phyloP scores from a whole-genome alignment of 2,329 filamentous ascomycete species.

The Paecilomyces formosus region DNA sequence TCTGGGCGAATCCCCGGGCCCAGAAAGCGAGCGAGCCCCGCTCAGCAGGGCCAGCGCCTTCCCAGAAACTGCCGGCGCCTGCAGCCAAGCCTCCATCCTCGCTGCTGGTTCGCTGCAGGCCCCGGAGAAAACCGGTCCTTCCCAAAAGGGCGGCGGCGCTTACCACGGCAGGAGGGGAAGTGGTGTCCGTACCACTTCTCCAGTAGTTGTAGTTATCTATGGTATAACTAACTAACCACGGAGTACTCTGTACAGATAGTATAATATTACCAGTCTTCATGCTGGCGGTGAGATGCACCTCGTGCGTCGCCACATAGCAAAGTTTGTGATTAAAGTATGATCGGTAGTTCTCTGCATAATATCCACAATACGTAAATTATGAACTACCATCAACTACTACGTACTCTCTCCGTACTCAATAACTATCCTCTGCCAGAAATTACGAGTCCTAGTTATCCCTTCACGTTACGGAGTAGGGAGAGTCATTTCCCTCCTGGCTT shows the following conservation, averaged over 20 bases:
- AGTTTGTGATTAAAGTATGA: too few species aligned
- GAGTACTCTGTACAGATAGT: too few species aligned
- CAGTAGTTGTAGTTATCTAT: too few species aligned
- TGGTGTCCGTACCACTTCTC: background rate
- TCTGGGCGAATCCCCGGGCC: too few species aligned
- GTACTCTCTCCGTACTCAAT: too few species aligned
- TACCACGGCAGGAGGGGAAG: background rate
- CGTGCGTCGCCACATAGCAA: background rate
- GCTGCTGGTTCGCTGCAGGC: background rate
- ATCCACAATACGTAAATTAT: background rate
- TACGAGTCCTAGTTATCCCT: background rate
- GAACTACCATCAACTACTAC: too few species aligned
- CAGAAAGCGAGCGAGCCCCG: background rate
- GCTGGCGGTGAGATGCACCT: background rate
- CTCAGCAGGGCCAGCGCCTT: background rate
- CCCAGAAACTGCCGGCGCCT: background rate
- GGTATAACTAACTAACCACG: background rate
- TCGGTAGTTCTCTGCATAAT: too few species aligned
- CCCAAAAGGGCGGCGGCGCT: background rate
- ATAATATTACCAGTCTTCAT: too few species aligned
- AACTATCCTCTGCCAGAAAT: background rate
- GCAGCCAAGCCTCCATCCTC: background rate
- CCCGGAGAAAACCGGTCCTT: background rate
- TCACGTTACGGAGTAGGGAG: background rate
- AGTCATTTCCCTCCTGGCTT: background rate